Conservation (phyloP, 257 asterid species). For the Nicotiana attenuata region DNA sequence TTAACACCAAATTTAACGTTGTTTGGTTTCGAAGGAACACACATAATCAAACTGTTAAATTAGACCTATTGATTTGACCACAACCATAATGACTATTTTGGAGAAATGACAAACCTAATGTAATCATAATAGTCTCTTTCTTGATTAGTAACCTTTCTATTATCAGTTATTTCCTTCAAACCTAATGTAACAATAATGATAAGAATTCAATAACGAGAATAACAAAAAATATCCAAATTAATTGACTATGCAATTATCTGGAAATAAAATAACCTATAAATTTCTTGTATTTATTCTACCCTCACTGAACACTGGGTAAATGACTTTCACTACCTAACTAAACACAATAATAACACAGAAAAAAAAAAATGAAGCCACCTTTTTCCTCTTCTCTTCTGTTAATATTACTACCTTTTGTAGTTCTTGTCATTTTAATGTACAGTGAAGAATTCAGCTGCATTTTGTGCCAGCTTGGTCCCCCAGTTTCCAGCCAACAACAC, state of each 20-base stretch:
- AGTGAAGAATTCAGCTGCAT: constrained; percentile 29
- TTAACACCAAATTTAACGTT: background rate
- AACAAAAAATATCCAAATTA: background rate
- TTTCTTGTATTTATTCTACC: constrained; percentile 6
- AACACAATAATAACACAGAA: background rate
- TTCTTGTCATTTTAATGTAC: constrained; percentile 27
- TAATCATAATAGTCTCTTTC: background rate
- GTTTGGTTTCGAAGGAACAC: background rate
- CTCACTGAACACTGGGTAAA: background rate
- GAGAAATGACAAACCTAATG: background rate
- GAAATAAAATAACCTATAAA: background rate
- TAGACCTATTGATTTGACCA: background rate
- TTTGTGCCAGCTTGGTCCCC: constrained; percentile 15
- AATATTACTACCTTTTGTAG: constrained; percentile 23
- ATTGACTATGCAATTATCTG: background rate
- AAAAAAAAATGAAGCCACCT: constrained; percentile 28
- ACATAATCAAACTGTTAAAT: background rate
- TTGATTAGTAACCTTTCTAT: background rate
- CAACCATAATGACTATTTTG: background rate
- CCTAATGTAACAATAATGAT: background rate
- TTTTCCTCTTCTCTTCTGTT: constrained; percentile 23
- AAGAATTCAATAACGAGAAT: background rate
- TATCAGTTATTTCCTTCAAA: background rate
- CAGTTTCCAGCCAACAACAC: constrained; percentile 8
- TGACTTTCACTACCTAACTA: background rate